phyloP scores from a whole-genome alignment of 495 filamentous ascomycete species.

The Pyronema omphalodes region DNA sequence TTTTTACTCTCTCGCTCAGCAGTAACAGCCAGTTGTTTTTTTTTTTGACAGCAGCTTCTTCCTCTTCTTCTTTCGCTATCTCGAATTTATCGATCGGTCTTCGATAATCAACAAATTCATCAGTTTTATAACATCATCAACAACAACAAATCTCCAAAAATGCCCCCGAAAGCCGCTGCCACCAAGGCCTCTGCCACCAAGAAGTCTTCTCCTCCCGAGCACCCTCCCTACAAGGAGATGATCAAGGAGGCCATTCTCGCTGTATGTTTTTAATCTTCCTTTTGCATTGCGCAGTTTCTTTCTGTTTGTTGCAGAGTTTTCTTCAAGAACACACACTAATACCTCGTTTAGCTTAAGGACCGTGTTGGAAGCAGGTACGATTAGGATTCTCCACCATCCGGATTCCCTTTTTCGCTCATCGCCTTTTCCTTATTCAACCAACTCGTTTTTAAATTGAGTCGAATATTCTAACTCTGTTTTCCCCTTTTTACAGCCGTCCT shows the following conservation, averaged over 20 bases:
- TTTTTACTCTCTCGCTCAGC: constrained; percentile 12
- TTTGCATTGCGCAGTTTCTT: constrained; percentile 17
- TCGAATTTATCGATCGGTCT: no score
- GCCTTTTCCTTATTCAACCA: background rate
- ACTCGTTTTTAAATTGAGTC: background rate
- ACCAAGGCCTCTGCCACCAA: constrained; percentile 29
- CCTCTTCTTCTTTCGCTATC: no score
- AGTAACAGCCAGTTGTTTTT: constrained; percentile 10
- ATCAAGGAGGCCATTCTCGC: constrained; percentile 50
- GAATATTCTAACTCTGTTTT: background rate
- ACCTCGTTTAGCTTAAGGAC: constrained; percentile 40
- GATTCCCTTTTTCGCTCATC: background rate
- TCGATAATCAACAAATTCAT: background rate
- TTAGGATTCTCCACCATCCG: constrained; percentile 1
- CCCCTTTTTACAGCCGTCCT: constrained; percentile 47
- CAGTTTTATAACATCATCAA: background rate
- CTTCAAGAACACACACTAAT: constrained; percentile 22
- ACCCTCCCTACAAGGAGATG: constrained; percentile 46
- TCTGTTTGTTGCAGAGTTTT: constrained; percentile 1
- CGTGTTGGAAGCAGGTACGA: constrained; percentile 46
- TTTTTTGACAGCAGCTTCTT: no score
- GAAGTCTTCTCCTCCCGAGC: constrained; percentile 31
- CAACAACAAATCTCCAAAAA: background rate
- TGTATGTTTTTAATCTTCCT: constrained; percentile 34
- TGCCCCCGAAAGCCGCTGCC: constrained; percentile 34